Evolutionary conservation across 139 green algal species (phyloP), one percentile per base, ranked within the genome.

Genomic region (Mychonastes homosphaera): DNA sequence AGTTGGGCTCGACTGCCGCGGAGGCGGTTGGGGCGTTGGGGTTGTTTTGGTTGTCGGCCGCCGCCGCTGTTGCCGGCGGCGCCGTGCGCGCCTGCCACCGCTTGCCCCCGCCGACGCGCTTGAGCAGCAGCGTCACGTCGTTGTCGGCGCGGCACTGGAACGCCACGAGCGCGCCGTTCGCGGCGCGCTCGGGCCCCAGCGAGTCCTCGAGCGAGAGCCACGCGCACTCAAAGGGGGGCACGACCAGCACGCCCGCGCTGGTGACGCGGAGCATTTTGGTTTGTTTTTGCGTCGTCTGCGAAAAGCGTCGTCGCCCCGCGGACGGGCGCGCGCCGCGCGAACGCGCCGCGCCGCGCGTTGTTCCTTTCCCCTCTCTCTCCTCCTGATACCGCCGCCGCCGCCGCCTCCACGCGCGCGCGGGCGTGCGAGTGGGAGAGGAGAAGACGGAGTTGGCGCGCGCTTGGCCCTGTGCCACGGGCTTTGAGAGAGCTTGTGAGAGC

Each of bases 141-240:
- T 84, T 94, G 10, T 85, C 76, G 6, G 77, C 85, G 79, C 72
- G 58, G 35, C 34, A 32, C 13, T 71, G 51, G 6, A 69, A 72
- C 39, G 38, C 56, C n/a, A 65, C 2, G 32, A 38, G 38, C 15
- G 16, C 38, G 16, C 1, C 38, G 15, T 44, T n/a, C 38, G 16
- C 38, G 15, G 15, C 19, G 46, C 46, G 12, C 26, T 6, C 19
- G 23, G 46, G 45, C 45, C 29, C 23, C 5, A 19, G 13, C 19
- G 72, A 71, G 15, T 81, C 74, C 13, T 73, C 65, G 26, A 67
- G 53, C 10, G 59, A 71, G 6, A 94, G 67, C 86, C 86, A 94
- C 0, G 84, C 85, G 33, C 79, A 88, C 53, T 90, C 83, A 58
- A 90, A 84, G 12, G 86, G 86, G 1, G 86, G 84, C 3, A 94